A percentile compares a stretch with the other conserved stretches of the same genome.
Conservation (phyloP, 306 rosid genomes). For the Hippophae gyantsensis region DNA sequence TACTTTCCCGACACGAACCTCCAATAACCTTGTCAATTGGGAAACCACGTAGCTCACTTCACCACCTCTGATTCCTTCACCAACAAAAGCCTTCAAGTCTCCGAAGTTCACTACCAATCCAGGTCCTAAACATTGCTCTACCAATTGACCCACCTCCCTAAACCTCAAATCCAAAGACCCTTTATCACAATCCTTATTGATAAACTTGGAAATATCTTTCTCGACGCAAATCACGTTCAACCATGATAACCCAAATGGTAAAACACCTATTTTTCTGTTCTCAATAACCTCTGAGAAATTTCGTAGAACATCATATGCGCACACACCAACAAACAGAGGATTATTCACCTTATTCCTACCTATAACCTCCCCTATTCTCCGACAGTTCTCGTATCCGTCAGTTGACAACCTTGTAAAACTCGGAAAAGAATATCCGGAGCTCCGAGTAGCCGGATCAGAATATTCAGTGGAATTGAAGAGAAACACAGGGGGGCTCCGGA, state of each 20-base stretch:
- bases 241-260: conserved; percentile 50
- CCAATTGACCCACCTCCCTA: conserved; percentile 29
- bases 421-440: conserved; percentile 34
- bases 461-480: conserved; percentile 50
- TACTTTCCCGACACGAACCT: conserved; percentile 40
- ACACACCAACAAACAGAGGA: conserved; percentile 76
- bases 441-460: conserved; percentile 30
- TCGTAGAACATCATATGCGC: conserved; percentile 46
- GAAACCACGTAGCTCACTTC: conserved; percentile 30
- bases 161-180: conserved; percentile 26
- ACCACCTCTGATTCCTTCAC: conserved; percentile 20
- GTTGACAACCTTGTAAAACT: conserved; percentile 9
- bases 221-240: conserved; percentile 40
- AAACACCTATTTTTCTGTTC: conserved; percentile 31
- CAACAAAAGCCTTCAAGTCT: conserved; percentile 54
- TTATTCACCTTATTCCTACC: conserved; percentile 43
- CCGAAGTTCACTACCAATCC: conserved; percentile 72
- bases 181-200: conserved; percentile 23
- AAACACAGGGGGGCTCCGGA: conserved; percentile 58
- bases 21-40: conserved; percentile 40
- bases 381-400: conserved; percentile 37
- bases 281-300: conserved; percentile 41
- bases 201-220: conserved; percentile 29
- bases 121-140: conserved; percentile 41
- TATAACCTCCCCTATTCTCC: conserved; percentile 68